These are phyloP conservation scores for Skeletonema potamos DNA, from an alignment of 108 stramenopile genomes.

Conservation along the genomic window DNA sequence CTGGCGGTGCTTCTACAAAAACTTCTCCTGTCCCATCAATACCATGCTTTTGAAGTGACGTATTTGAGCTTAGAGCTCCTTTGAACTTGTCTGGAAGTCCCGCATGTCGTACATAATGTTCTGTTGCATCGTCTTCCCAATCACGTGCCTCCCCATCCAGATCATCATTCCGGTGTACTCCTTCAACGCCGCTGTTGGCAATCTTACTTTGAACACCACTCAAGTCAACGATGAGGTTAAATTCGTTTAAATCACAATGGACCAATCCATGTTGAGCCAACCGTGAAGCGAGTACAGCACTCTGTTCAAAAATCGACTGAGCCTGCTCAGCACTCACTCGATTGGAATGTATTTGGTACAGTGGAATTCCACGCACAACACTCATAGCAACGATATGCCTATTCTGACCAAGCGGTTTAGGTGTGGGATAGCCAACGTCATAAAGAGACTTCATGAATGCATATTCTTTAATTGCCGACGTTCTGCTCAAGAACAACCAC, in stretches of 20 bases:
- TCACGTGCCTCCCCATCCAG: neutral
- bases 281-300: constrained; percentile 64
- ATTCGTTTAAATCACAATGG: constrained; percentile 99
- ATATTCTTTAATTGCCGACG: constrained; percentile 94
- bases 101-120: constrained; percentile 83
- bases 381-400: constrained; percentile 94
- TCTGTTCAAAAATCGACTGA: constrained; percentile 84
- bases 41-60: constrained; percentile 62
- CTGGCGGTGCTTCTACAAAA: constrained; percentile 54
- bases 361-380: constrained; percentile 82
- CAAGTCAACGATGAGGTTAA: constrained; percentile 97
- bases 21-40: constrained; percentile 68
- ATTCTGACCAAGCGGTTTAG: constrained; percentile 91
- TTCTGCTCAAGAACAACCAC: constrained; percentile 95
- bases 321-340: constrained; percentile 87
- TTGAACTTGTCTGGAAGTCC: constrained; percentile 71
- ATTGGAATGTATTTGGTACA: constrained; percentile 87
- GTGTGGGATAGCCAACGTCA: constrained; percentile 92
- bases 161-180: constrained; percentile 41
- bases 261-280: constrained; percentile 94
- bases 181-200: constrained; percentile 27
- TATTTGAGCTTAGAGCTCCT: constrained; percentile 74
- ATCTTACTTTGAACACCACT: constrained; percentile 71
- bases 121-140: constrained; percentile 61
- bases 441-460: constrained; percentile 98